Percentiles rank a stretch among this genome's conserved stretches.
Evolutionary conservation across 306 rosid species (phyloP).

Genomic region (Phaseolus lunatus): DNA sequence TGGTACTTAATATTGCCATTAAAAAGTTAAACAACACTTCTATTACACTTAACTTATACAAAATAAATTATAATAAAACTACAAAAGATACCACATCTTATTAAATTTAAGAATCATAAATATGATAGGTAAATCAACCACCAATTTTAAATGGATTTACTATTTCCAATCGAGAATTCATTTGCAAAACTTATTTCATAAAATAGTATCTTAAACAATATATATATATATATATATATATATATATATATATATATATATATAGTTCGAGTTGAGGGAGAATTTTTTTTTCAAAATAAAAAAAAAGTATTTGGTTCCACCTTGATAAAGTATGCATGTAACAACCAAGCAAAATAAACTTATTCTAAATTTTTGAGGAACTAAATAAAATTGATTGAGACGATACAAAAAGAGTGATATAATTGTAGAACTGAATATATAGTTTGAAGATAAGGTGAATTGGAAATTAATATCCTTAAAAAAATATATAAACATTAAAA

Average conservation of each 20-base stretch:
- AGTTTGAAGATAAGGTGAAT: not conserved
- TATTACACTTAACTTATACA: too few relatives aligned
- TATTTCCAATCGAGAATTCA: too few relatives aligned
- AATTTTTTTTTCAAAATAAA: not conserved
- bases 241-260: too few relatives aligned
- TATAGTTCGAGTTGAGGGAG: not conserved
- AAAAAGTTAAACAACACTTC: too few relatives aligned
- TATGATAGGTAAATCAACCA: too few relatives aligned
- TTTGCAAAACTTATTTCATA: not conserved
- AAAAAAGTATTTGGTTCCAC: conserved; percentile 13
- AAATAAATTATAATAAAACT: too few relatives aligned
- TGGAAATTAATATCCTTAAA: not conserved
- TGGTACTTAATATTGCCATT: too few relatives aligned
- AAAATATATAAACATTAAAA: conserved; percentile 23
- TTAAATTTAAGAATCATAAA: too few relatives aligned
- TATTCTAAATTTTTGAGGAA: not conserved
- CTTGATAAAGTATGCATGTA: conserved; percentile 6
- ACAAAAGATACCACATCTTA: too few relatives aligned
- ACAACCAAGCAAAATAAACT: conserved; percentile 27
- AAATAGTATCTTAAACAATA: not conserved
- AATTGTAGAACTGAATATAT: not conserved
- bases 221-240: too few relatives aligned
- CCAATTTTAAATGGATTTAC: too few relatives aligned
- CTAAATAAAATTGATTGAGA: conserved; percentile 29
- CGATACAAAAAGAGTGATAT: conserved; percentile 43